These are phyloP conservation scores for Fistulifera pelliculosa DNA, from an alignment of 108 stramenopile species.

Conservation along the genomic window DNA sequence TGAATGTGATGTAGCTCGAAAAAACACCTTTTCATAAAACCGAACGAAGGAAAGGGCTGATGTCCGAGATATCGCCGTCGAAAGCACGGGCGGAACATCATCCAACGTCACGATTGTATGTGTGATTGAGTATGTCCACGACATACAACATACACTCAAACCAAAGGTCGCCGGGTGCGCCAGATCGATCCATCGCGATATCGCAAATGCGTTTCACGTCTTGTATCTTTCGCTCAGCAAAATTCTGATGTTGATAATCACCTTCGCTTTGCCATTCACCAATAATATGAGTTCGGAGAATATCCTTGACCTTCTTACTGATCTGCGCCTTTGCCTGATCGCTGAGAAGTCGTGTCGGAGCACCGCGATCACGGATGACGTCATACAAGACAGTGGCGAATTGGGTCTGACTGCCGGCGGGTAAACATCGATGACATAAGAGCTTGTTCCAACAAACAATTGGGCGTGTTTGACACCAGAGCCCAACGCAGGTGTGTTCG, in stretches of 20 bases:
- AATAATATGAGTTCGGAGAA: conserved; percentile 6
- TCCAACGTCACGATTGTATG: background rate
- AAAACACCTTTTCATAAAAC: conserved; percentile 3
- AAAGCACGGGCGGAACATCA: background rate
- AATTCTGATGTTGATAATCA: conserved; percentile 17
- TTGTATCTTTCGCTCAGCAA: conserved; percentile 12
- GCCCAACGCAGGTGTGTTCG: conserved; percentile 13
- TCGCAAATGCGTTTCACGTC: conserved; percentile 6
- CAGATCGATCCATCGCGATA: conserved; percentile 15
- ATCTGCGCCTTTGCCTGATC: conserved; percentile 12
- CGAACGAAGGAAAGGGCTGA: background rate
- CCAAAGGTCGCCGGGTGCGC: conserved; percentile 11
- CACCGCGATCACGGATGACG: conserved; percentile 13
- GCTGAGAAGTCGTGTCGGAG: conserved; percentile 5
- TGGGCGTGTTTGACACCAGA: conserved; percentile 6
- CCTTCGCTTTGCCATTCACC: conserved; percentile 7
- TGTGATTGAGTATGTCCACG: background rate
- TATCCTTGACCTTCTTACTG: background rate
- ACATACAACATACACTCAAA: conserved; percentile 12
- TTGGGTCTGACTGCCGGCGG: conserved; percentile 9
- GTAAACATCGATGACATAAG: conserved; percentile 6
- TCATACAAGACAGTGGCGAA: conserved; percentile 9
- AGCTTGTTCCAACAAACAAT: conserved; percentile 9
- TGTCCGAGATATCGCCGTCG: conserved; percentile 2
- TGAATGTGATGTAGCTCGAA: background rate